Evolutionary conservation across 495 filamentous ascomycete species (phyloP), one percentile per base, ranked within the genome.

Genomic region (Aspergillus ellipticus): DNA sequence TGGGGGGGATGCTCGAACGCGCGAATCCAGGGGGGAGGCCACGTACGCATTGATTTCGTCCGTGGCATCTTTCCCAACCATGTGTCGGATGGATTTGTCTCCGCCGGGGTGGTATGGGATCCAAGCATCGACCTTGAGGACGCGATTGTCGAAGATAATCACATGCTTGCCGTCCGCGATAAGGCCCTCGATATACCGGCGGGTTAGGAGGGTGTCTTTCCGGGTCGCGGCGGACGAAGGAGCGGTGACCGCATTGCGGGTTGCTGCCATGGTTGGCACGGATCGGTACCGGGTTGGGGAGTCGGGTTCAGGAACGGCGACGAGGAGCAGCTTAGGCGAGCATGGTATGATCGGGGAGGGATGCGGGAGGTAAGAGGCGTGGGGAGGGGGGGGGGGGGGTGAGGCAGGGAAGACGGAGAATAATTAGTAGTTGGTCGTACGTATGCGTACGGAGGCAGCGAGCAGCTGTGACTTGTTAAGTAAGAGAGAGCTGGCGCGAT

Each of bases 51-150:
- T 91, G 63, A 97, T 86, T 72, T 97, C 94, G 70, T 97, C 91
- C 16, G 94, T 97, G 35, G 90, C 95, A 85, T 98, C 94, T 73
- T 90, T 82, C 49, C 94, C 94, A 49, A 98, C 86, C 91, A 97
- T 93, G 68, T 98, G 94, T 70, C 82, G 76, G 57, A 98, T 96
- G 20, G 95, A 81, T 71, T 90, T 96, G 62, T 92, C 88, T 45
- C 94, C 94, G 52, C 94, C 94, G 15, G 94, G 94, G 64, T 98
- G 94, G 65, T 85, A 97, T 49, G 82, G 81, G 29, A 93, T 76
- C 88, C 89, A 98, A 26, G 88, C 79, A 70, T 98, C 93, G 2
- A 89, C 84, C 73, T 89, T 94, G 53, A 97, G 71, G 6, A 96
- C 92, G 65, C 86, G 82, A 49, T 81, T 76, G 55, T 96, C 85